phyloP scores from a whole-genome alignment of 768 basidiomycete species.

The Suillus fuscotomentosus region DNA sequence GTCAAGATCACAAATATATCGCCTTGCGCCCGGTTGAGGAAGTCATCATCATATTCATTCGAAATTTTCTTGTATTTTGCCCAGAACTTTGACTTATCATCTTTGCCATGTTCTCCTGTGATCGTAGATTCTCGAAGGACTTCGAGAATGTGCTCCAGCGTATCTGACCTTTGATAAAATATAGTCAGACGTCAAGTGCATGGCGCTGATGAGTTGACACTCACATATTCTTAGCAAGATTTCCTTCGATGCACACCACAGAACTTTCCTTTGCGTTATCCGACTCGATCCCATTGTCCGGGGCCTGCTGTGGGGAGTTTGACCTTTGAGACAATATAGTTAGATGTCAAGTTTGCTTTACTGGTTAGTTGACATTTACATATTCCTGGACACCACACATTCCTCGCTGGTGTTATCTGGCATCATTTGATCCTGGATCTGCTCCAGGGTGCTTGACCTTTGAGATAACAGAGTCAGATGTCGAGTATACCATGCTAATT shows the following conservation, averaged over 20 bases:
- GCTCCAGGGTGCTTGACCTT: too few relatives aligned
- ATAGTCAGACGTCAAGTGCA: not conserved
- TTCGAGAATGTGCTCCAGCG: not conserved
- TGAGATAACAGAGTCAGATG: too few relatives aligned
- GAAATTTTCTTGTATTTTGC: not conserved
- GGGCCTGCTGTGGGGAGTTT: too few relatives aligned
- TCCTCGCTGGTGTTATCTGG: too few relatives aligned
- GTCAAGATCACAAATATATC: slow-evolving; percentile 1
- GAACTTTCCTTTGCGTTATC: too few relatives aligned
- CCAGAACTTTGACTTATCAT: not conserved
- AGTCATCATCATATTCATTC: not conserved
- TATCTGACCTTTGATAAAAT: not conserved
- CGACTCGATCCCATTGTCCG: too few relatives aligned
- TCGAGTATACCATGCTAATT: too few relatives aligned
- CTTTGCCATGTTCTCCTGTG: not conserved
- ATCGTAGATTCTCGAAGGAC: not conserved
- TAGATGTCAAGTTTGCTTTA: too few relatives aligned
- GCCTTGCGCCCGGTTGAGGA: not conserved
- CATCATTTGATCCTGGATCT: too few relatives aligned
- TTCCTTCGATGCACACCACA: not conserved
- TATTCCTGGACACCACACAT: too few relatives aligned
- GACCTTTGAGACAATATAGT: too few relatives aligned
- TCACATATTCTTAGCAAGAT: not conserved
- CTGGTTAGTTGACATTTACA: too few relatives aligned
- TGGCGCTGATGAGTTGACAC: not conserved